Percentiles rank a stretch among this genome's conserved stretches.
phyloP scores from a whole-genome alignment of 2,329 filamentous ascomycete species.

The Juglanconis juglandina region DNA sequence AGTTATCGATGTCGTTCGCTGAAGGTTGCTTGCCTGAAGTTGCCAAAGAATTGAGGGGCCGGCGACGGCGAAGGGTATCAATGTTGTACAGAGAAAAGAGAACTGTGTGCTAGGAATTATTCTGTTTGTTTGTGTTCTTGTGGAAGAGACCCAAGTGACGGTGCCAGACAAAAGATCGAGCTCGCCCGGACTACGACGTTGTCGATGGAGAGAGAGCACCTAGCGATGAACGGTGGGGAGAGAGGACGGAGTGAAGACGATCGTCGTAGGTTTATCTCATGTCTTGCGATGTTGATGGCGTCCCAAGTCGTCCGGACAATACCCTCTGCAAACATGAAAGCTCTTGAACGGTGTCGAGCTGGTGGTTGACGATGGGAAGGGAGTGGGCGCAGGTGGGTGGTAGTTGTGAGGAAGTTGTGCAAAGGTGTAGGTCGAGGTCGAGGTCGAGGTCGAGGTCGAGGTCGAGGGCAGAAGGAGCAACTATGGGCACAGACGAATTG shows the following conservation, averaged over 20 bases:
- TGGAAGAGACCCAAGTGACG: too few relatives aligned
- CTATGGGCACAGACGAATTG: conserved; percentile 3
- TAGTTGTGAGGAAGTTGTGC: neutral
- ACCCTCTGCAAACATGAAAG: neutral
- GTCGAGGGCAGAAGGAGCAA: neutral
- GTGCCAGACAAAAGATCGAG: too few relatives aligned
- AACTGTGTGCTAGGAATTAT: too few relatives aligned
- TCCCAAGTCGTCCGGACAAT: neutral
- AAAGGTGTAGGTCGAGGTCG: neutral
- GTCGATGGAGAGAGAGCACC: too few relatives aligned
- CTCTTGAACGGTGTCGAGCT: neutral
- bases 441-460: neutral
- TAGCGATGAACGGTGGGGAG: too few relatives aligned
- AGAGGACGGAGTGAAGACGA: neutral
- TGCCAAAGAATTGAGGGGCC: neutral
- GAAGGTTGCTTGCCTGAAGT: too few relatives aligned
- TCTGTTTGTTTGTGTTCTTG: too few relatives aligned
- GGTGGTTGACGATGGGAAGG: neutral
- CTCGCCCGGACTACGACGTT: too few relatives aligned
- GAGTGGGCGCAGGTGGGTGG: neutral
- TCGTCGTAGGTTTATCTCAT: neutral
- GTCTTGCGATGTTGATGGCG: neutral
- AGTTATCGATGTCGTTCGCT: too few relatives aligned
- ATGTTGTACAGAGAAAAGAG: too few relatives aligned
- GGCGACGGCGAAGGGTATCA: neutral